A percentile compares a stretch with the other conserved stretches of the same genome.
phyloP scores from a whole-genome alignment of 1,139 yeast genomes.

The Blastobotrys illinoisensis region DNA sequence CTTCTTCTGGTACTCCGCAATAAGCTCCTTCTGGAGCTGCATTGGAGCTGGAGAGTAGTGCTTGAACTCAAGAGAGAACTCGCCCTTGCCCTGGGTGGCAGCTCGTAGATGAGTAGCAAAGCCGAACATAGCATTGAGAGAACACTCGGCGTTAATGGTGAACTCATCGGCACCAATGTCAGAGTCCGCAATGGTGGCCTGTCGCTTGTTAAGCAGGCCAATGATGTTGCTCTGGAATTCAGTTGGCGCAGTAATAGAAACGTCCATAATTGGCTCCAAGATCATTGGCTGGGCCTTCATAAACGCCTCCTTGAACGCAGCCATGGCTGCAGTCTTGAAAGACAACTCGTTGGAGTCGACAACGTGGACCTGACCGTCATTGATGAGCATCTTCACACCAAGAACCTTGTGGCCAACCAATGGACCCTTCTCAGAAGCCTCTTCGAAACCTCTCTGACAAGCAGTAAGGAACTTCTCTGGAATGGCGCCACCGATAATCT shows the following conservation, averaged over 20 bases:
- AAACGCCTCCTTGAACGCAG: constrained; percentile 91
- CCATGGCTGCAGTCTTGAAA: constrained; percentile 85
- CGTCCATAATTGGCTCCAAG: constrained; percentile 94
- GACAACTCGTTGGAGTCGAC: constrained; percentile 97
- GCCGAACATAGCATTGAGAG: constrained; percentile 92
- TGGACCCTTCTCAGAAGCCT: constrained; percentile 94
- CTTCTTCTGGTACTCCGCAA: constrained; percentile 73
- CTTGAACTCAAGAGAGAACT: constrained; percentile 89
- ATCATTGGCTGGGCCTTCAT: constrained; percentile 78
- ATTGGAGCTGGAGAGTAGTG: constrained; percentile 89
- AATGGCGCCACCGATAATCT: constrained; percentile 94
- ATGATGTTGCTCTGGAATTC: constrained; percentile 95
- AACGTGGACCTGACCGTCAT: constrained; percentile 96
- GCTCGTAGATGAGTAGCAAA: constrained; percentile 95
- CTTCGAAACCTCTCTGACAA: constrained; percentile 93
- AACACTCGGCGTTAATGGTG: constrained; percentile 88
- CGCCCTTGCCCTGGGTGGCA: constrained; percentile 98
- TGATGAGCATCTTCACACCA: constrained; percentile 88
- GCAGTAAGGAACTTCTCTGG: constrained; percentile 93
- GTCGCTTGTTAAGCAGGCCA: constrained; percentile 84
- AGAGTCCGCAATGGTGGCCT: constrained; percentile 90
- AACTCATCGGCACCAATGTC: constrained; percentile 94
- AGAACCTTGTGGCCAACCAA: constrained; percentile 89
- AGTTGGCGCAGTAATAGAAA: constrained; percentile 86
- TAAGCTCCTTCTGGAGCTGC: constrained; percentile 83